Conservation (phyloP, 2,329 filamentous ascomycete species). For the Coniochaeta hoffmannii region DNA sequence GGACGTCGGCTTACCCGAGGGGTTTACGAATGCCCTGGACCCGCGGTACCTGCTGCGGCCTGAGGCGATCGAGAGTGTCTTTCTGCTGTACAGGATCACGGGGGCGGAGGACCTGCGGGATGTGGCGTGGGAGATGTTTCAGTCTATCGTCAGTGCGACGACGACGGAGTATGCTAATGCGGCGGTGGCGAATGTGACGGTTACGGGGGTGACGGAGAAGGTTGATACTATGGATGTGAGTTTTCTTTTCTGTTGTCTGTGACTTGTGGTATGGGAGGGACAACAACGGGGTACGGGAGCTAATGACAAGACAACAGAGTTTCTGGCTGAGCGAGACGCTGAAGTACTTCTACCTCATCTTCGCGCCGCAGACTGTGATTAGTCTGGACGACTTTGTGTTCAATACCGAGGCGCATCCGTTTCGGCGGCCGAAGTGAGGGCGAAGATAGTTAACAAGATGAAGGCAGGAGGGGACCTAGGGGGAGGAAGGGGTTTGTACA, state of each 20-base stretch:
- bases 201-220: conserved; percentile 17
- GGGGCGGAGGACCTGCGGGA: conserved; percentile 37
- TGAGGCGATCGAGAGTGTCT: conserved; percentile 26
- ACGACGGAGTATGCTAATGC: conserved; percentile 36
- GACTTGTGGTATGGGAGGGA: not conserved
- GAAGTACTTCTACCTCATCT: conserved; percentile 74
- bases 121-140: conserved; percentile 43
- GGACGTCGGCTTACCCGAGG: conserved; percentile 42
- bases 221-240: conserved; percentile 27
- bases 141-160: conserved; percentile 34
- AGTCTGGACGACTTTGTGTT: conserved; percentile 62
- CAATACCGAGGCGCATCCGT: conserved; percentile 44
- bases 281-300: not conserved
- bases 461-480: not conserved
- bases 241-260: no score
- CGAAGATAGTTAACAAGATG: not conserved
- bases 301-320: conserved; percentile 20
- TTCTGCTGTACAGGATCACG: conserved; percentile 44
- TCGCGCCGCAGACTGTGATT: conserved; percentile 52
- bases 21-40: conserved; percentile 51
- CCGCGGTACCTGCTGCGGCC: conserved; percentile 36
- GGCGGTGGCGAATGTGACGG: conserved; percentile 40
- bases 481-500: no score
- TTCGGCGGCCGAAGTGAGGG: conserved; percentile 12
- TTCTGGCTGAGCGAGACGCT: conserved; percentile 68